phyloP scores from a whole-genome alignment of 495 filamentous ascomycete species.

The Hypoxylon cercidicola region DNA sequence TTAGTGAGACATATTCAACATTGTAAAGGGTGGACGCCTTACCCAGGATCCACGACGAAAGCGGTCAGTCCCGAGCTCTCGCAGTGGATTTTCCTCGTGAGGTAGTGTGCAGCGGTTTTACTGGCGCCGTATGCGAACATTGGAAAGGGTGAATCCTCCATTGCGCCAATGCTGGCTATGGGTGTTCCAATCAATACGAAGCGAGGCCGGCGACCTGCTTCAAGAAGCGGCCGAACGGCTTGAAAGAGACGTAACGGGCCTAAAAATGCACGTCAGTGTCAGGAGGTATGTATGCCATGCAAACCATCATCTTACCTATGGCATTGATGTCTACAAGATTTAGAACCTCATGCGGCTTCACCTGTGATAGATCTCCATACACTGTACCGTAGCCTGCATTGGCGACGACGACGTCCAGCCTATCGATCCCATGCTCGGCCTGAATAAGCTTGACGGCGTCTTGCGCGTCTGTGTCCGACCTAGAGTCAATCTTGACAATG shows the following conservation, averaged over 20 bases:
- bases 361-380: slow-evolving; percentile 36
- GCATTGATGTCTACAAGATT: slow-evolving; percentile 50
- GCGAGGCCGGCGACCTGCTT: slow-evolving; percentile 40
- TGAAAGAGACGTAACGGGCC: slow-evolving; percentile 55
- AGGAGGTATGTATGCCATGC: neutral
- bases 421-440: slow-evolving; percentile 47
- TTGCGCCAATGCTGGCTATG: slow-evolving; percentile 40
- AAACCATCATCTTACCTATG: slow-evolving; percentile 39
- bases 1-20: neutral
- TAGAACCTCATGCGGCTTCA: slow-evolving; percentile 14
- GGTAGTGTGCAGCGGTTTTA: slow-evolving; percentile 54
- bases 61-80: slow-evolving; percentile 47
- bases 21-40: neutral
- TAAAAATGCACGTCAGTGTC: slow-evolving; percentile 33
- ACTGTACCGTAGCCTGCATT: slow-evolving; percentile 53
- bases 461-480: slow-evolving; percentile 42
- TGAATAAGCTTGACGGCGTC: slow-evolving; percentile 35
- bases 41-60: slow-evolving; percentile 53
- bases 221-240: slow-evolving; percentile 49
- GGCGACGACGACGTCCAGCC: slow-evolving; percentile 59
- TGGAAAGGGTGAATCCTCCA: slow-evolving; percentile 36
- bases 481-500: slow-evolving; percentile 53
- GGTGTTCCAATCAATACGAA: slow-evolving; percentile 49
- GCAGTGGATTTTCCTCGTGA: slow-evolving; percentile 52
- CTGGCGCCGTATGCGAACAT: slow-evolving; percentile 50